Base-by-base conservation (phyloP, 345 rosid species). In the Camelina hispida region DNA sequence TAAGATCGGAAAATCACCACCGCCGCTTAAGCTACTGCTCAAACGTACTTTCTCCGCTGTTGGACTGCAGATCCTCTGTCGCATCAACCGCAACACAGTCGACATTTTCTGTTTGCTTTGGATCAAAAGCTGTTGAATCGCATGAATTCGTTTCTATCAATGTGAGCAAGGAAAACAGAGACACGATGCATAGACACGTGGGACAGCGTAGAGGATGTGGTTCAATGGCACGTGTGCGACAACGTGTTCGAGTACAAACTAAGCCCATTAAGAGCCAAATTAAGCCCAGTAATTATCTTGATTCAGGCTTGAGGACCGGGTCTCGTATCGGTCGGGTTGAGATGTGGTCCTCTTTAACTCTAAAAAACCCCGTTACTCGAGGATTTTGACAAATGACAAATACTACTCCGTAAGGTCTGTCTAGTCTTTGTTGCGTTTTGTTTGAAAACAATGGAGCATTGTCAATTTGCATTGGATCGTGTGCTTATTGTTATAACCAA, bases 1-100 rank as follows among this genome's bases (percentile, higher is more conserved):
- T 16, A 89, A 77, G 7, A 80, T 52, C 1, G 85, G 76, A 54
- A 82, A 86, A 40, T 81, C 74, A 34, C 69, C 58, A 1, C 47
- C 35, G 18, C 81, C 73, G 50, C 77, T 71, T 40, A 59, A n/a
- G 50, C 81, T 66, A 60, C 73, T 72, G 72, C 76, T 64, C 3
- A 47, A 47, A 64, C 71, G 71, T 66, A 81, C 50, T 64, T 80
- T 64, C 75, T 74, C 70, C 3, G 73, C 30, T 44, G 62, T 3
- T 38, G 30, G 67, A 25, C 1, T 70, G 32, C 66, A 32, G 28
- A 70, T 70, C 48, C 54, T 70, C 61, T 23, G 62, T 38, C 16
- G 62, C 37, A 64, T 6, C 47, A 56, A 18, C 30, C 54, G 54
- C 22, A 77, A 57, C 17, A 69, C 62, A 23, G 38, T 40, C 40